Base-by-base conservation (phyloP, 2,329 filamentous ascomycete species). In the Thermoascus crustaceus region DNA sequence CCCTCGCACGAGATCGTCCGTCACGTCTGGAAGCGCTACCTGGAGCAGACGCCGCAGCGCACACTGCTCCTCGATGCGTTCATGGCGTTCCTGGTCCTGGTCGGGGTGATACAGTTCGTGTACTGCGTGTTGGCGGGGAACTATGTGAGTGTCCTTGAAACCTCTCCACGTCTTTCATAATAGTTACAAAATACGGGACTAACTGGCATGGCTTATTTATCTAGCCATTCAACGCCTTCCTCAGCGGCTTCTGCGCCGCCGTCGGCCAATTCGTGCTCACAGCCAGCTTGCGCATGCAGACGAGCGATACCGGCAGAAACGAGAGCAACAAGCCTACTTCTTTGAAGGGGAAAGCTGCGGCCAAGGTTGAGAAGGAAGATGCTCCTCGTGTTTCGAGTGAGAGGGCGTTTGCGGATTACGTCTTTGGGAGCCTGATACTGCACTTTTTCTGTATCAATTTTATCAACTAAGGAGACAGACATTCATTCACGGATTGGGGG, bases 401-500 rank as follows among this genome's bases (percentile, higher is more conserved):
- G 53, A 58, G 87, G 61, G 89, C 91, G 24, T 98, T 98, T 63
- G 88, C 91, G 57, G 91, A 98, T 67, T 98, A 83, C 58, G 74
- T 98, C 41, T 85, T 95, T 51, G 91, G 89, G 60, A 95, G 88
- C 63, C 63, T 98, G 61, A 85, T 96, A 59, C 68, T 96, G 61
- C 91, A 98, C 70, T 94, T 96, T 69, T 98, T 98, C 73, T 95
- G 88, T 67, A 80, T 96, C 61, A 98, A 98, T 75, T 98, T 98
- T 65, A 96, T 98, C 71, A 98, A 98, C 75, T 98, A 73, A 71
- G 49, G 35, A 30, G n/a, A n/a, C n/a, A n/a, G n/a, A n/a, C n/a
- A n/a, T n/a, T n/a, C n/a, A n/a, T n/a, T n/a, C n/a, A n/a, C n/a
- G n/a, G n/a, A n/a, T n/a, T n/a, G 30, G 34, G 20, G 33, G 35